Percentiles rank a stretch among this genome's conserved stretches.
These are phyloP conservation scores for Zymoseptoria crescenta DNA, from an alignment of 2,329 filamentous ascomycete genomes.

Conservation along the genomic window DNA sequence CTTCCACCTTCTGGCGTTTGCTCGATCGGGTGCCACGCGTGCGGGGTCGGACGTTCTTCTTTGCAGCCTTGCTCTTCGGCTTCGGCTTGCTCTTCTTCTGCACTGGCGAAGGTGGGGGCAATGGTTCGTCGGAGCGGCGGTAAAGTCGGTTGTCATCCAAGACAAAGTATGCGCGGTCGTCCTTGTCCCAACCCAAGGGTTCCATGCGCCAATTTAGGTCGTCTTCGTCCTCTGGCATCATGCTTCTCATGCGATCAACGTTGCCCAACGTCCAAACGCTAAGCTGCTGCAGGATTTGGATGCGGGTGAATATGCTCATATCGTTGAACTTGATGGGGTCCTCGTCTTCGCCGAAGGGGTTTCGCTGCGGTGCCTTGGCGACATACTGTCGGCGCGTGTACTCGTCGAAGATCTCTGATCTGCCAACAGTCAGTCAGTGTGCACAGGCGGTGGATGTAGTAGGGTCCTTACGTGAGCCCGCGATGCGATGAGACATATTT, in stretches of 20 bases:
- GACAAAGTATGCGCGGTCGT: constrained; percentile 82
- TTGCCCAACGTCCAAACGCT: constrained; percentile 84
- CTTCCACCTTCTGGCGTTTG: constrained; percentile 60
- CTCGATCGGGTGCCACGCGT: constrained; percentile 52
- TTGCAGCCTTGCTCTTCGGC: constrained; percentile 50
- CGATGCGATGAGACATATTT: constrained; percentile 93
- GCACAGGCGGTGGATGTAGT: neutral
- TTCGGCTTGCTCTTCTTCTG: constrained; percentile 49
- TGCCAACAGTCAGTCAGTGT: constrained; percentile 32
- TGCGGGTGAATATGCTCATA: constrained; percentile 76
- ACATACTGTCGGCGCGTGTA: constrained; percentile 84
- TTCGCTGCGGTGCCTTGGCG: constrained; percentile 67
- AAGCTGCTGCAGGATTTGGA: constrained; percentile 76
- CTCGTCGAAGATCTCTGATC: constrained; percentile 82
- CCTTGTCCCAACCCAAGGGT: constrained; percentile 77
- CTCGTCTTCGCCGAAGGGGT: constrained; percentile 79
- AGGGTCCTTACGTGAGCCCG: constrained; percentile 67
- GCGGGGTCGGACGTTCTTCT: constrained; percentile 52
- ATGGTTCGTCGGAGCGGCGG: constrained; percentile 68
- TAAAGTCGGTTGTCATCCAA: constrained; percentile 93
- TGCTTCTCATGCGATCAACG: constrained; percentile 76
- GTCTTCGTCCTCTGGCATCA: constrained; percentile 72
- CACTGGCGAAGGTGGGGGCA: constrained; percentile 45
- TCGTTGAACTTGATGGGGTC: constrained; percentile 65
- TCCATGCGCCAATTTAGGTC: constrained; percentile 52